Evolutionary conservation across 1,139 yeast genomes (phyloP).

Genomic region (Magnusiomyces paraingens): DNA sequence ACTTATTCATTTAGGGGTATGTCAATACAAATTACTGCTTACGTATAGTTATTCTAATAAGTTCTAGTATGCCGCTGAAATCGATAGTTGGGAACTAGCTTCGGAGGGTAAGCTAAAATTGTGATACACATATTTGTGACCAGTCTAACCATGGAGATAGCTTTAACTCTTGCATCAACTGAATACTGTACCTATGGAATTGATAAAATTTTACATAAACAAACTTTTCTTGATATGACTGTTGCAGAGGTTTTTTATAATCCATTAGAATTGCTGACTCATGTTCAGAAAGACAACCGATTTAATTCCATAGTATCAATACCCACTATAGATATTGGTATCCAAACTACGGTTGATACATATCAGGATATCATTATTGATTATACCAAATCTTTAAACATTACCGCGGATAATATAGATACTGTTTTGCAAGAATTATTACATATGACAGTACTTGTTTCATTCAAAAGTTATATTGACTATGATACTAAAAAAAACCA

Average conservation of each 20-base stretch:
- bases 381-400: neutral
- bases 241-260: neutral
- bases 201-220: neutral
- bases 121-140: neutral
- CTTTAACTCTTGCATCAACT: neutral
- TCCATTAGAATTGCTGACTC: neutral
- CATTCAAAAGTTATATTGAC: constrained; percentile 23
- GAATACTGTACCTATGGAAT: neutral
- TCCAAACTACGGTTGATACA: neutral
- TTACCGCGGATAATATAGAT: neutral
- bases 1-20: constrained; percentile 29
- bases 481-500: constrained; percentile 16
- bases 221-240: neutral
- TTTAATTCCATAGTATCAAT: neutral
- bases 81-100: constrained; percentile 28
- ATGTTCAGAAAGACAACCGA: neutral
- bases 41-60: neutral
- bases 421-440: neutral
- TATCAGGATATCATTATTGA: neutral
- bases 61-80: constrained; percentile 28
- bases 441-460: neutral
- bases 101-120: constrained; percentile 22
- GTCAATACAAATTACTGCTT: neutral
- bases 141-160: neutral
- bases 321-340: neutral